Evolutionary conservation across 2,329 filamentous ascomycete genomes (phyloP).

Genomic region (Aspergillus fumigatiaffinis): DNA sequence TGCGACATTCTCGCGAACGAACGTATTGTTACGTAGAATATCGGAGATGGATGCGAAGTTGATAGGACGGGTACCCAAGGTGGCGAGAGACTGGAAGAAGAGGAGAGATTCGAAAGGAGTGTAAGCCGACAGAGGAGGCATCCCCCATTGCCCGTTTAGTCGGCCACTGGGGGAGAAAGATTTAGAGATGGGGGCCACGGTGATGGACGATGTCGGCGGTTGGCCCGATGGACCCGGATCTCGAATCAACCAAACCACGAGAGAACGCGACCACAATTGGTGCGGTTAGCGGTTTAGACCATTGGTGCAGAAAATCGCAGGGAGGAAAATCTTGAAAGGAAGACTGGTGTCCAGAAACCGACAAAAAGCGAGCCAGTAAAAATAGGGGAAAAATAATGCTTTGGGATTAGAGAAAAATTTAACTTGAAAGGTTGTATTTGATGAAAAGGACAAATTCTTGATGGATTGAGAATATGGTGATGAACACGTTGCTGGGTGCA

Average conservation of each 20-base stretch:
- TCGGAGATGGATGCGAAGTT: constrained; percentile 71
- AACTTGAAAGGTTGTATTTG: not conserved
- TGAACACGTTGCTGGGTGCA: not conserved
- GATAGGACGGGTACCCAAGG: constrained; percentile 60
- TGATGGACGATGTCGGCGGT: constrained; percentile 19
- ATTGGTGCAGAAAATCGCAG: constrained; percentile 19
- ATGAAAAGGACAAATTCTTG: not conserved
- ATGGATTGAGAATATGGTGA: constrained; percentile 1
- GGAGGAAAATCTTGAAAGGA: not conserved
- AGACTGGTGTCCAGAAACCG: not conserved
- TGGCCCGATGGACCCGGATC: constrained; percentile 6
- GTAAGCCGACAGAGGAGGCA: constrained; percentile 63
- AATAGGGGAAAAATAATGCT: constrained; percentile 2
- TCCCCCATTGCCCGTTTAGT: constrained; percentile 46
- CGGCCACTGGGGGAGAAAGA: constrained; percentile 33
- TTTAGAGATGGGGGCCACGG: constrained; percentile 36
- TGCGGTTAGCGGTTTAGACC: constrained; percentile 19
- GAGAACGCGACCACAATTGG: constrained; percentile 3
- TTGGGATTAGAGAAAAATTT: not conserved
- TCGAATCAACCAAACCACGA: constrained; percentile 1
- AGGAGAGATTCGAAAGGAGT: constrained; percentile 82
- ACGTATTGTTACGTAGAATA: constrained; percentile 66
- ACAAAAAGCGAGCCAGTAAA: not conserved
- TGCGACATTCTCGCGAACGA: constrained; percentile 64
- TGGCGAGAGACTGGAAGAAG: constrained; percentile 74